A percentile compares a stretch with the other conserved stretches of the same genome.
phyloP scores from a whole-genome alignment of 192 early-diverging fungal species.

The Backusella psychrophila region DNA sequence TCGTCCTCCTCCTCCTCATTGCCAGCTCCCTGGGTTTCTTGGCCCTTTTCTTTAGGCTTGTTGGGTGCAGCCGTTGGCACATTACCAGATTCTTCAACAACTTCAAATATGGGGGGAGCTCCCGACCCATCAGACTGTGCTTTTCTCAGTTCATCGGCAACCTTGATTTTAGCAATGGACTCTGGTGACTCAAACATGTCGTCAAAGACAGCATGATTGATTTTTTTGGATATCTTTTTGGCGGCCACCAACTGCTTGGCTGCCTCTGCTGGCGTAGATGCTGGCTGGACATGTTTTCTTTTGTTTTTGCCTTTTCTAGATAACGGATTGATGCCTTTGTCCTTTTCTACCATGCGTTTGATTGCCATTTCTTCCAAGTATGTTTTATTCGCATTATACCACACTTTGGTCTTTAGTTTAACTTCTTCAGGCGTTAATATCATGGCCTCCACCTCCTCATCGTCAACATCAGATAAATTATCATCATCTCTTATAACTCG shows the following conservation, averaged over 20 bases:
- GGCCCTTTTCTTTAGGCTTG: constrained; percentile 21
- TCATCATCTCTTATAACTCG: constrained; percentile 8
- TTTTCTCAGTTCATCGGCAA: constrained; percentile 32
- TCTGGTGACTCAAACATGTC: constrained; percentile 53
- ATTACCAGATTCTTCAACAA: constrained; percentile 46
- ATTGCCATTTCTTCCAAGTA: constrained; percentile 61
- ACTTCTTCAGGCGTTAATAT: constrained; percentile 78
- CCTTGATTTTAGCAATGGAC: constrained; percentile 28
- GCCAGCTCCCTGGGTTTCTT: constrained; percentile 45
- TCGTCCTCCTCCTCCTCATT: constrained; percentile 14
- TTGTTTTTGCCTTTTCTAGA: constrained; percentile 41
- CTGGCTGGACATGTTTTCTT: constrained; percentile 25
- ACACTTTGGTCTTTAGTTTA: constrained; percentile 73
- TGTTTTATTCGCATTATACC: constrained; percentile 87
- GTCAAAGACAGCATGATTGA: constrained; percentile 83
- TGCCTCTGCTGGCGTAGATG: constrained; percentile 73
- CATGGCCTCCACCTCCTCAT: constrained; percentile 68
- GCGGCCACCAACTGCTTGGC: constrained; percentile 68
- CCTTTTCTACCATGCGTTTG: constrained; percentile 74
- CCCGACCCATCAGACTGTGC: constrained; percentile 12
- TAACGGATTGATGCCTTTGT: constrained; percentile 20
- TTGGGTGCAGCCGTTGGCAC: constrained; percentile 30
- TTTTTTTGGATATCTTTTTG: constrained; percentile 85
- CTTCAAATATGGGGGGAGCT: constrained; percentile 22
- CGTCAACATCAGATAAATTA: constrained; percentile 60